Evolutionary conservation across 2,329 filamentous ascomycete species (phyloP), one percentile per base, ranked within the genome.

Genomic region (Epichloe baconii): DNA sequence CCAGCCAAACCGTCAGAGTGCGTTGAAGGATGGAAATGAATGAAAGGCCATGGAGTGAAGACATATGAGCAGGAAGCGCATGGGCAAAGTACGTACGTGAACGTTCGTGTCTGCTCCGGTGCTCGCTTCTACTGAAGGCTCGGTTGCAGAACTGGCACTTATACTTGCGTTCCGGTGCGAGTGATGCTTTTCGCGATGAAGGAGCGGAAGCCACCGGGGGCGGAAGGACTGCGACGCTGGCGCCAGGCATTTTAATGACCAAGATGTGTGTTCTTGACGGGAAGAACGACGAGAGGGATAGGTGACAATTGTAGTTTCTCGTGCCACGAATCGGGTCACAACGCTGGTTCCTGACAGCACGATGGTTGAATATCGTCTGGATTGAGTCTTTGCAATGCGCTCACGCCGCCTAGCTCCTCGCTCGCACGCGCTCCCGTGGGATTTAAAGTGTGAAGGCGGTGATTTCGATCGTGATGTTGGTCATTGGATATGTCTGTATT

Each of bases 61-160:
- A 35, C 34, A 34, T 7, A 23, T 21, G 26, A 47, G 4, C 10
- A 12, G 17, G 12, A 31, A 19, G 42, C 5, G 34, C 19, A 31
- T 21, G 7, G 35, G 31, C 12, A 38, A 15, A 46, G 15, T 51
- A 91, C 91, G 77, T 93, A 97, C 93, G 93, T 68, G 89, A 95
- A 73, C 93, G 81, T 73, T 98, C 93, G 71, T 98, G 93, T 71
- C 93, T 80, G 72, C 89, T 96, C 62, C 93, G 82, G 71, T 98
- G 93, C 71, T 98, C 93, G 69, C 89, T 95, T 69, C 93, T 80
- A 74, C 90, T 96, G 70, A 98, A 98, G 57, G 93, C 93, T 70
- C 93, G 81, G 72, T 90, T 90, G 76, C 93, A 97, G 71, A 95
- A 97, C 76, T 95, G 89, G 75, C 93, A 98, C 71, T 97, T 96